Conservation (phyloP, 2,329 filamentous ascomycete genomes). For the Calycina herbarum region DNA sequence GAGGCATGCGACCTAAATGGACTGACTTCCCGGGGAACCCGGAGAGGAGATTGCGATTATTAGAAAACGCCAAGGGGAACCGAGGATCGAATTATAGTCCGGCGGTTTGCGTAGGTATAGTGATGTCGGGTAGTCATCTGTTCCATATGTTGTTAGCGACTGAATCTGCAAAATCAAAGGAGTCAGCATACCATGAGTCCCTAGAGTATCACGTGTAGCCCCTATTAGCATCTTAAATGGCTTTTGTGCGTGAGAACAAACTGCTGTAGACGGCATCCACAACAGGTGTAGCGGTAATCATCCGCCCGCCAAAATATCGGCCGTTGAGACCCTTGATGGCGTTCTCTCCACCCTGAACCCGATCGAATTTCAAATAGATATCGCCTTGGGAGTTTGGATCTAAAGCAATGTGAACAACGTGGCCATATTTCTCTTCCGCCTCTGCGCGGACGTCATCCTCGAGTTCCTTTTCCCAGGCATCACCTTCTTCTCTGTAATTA, state of each 20-base stretch:
- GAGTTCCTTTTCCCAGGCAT: conserved; percentile 87
- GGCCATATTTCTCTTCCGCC: conserved; percentile 93
- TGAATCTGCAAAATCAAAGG: too few species aligned
- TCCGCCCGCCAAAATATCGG: conserved; percentile 88
- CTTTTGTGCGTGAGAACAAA: conserved; percentile 84
- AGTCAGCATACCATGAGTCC: conserved; percentile 27
- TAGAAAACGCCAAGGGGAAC: neutral
- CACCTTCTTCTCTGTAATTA: conserved; percentile 73
- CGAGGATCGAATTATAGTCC: neutral
- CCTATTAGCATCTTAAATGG: conserved; percentile 59
- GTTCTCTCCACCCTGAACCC: conserved; percentile 91
- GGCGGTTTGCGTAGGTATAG: neutral
- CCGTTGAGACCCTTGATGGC: conserved; percentile 97
- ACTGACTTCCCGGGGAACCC: neutral
- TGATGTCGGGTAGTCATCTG: neutral
- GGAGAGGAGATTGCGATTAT: neutral
- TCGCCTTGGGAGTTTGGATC: conserved; percentile 93
- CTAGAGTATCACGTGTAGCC: conserved; percentile 30
- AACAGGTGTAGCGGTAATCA: conserved; percentile 92
- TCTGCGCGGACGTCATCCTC: conserved; percentile 91
- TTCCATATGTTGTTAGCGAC: neutral
- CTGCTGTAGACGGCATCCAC: conserved; percentile 99
- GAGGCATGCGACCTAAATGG: neutral
- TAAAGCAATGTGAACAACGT: conserved; percentile 94
- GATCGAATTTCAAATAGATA: conserved; percentile 98